Conservation (phyloP, 2,329 filamentous ascomycete species). For the Alternaria arborescens region DNA sequence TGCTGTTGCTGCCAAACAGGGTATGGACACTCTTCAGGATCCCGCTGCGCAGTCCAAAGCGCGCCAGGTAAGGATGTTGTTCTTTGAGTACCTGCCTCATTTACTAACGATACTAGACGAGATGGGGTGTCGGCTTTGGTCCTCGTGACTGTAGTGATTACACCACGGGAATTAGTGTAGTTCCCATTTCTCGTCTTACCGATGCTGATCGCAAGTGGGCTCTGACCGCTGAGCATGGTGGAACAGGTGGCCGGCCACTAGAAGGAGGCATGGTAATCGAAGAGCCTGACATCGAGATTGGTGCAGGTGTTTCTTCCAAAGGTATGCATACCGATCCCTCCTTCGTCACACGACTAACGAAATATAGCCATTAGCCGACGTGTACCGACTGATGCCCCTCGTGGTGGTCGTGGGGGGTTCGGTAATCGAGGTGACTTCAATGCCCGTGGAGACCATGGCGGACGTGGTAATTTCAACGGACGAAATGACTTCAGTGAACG, state of each 20-base stretch:
- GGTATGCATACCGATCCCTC: conserved; percentile 52
- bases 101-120: conserved; percentile 67
- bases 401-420: conserved; percentile 28
- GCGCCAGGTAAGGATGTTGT: conserved; percentile 48
- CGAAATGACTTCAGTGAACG: conserved; percentile 14
- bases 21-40: conserved; percentile 81
- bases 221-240: conserved; percentile 89
- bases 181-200: conserved; percentile 90
- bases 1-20: conserved; percentile 82
- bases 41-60: conserved; percentile 74
- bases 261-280: conserved; percentile 88
- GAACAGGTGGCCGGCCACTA: conserved; percentile 84
- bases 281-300: conserved; percentile 98
- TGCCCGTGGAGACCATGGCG: conserved; percentile 21
- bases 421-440: conserved; percentile 14
- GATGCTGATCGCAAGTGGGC: conserved; percentile 99
- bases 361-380: conserved; percentile 46
- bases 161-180: conserved; percentile 86
- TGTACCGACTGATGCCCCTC: conserved; percentile 44
- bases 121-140: conserved; percentile 97
- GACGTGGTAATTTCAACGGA: conserved; percentile 27
- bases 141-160: conserved; percentile 98
- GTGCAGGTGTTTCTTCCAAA: conserved; percentile 95
- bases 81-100: background rate
- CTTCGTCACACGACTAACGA: conserved; percentile 20